These are phyloP conservation scores for Syzygium malaccense DNA, from an alignment of 441 rosid genomes.

Conservation along the genomic window DNA sequence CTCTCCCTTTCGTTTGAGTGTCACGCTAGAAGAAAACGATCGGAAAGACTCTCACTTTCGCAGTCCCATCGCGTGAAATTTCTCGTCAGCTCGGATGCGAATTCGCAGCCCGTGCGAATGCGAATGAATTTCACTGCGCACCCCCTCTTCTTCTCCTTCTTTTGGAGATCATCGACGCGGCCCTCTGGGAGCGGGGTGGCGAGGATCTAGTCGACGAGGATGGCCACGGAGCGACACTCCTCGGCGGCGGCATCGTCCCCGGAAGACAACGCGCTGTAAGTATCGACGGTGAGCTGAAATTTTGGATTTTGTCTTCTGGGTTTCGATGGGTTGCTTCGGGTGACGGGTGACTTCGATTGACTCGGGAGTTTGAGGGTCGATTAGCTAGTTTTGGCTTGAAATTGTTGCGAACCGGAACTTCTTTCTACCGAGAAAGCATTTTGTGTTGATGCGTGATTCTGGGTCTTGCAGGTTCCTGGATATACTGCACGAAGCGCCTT, in stretches of 20 bases:
- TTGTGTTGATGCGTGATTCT: neutral
- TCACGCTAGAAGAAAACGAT: neutral
- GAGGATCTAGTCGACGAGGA: slow-evolving; percentile 7
- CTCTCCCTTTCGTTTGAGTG: neutral
- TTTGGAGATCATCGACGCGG: neutral
- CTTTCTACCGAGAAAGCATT: neutral
- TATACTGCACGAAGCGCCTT: slow-evolving; percentile 88
- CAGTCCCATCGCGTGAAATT: neutral
- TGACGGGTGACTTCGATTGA: neutral
- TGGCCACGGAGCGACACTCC: slow-evolving; percentile 54
- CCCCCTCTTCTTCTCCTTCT: neutral
- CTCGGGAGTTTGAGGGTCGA: neutral
- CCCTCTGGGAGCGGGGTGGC: neutral
- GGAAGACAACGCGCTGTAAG: slow-evolving; percentile 66
- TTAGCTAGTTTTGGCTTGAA: neutral
- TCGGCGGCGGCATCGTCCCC: slow-evolving; percentile 37
- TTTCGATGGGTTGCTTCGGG: neutral
- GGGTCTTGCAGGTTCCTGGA: slow-evolving; percentile 61
- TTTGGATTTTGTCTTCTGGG: neutral
- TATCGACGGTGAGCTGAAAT: neutral
- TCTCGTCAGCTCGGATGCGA: neutral
- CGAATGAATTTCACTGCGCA: neutral
- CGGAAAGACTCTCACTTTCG: neutral
- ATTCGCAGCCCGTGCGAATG: neutral
- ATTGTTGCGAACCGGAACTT: neutral